Evolutionary conservation across 1,284 basidiomycete species (phyloP).

Genomic region (Malassezia brasiliensis): DNA sequence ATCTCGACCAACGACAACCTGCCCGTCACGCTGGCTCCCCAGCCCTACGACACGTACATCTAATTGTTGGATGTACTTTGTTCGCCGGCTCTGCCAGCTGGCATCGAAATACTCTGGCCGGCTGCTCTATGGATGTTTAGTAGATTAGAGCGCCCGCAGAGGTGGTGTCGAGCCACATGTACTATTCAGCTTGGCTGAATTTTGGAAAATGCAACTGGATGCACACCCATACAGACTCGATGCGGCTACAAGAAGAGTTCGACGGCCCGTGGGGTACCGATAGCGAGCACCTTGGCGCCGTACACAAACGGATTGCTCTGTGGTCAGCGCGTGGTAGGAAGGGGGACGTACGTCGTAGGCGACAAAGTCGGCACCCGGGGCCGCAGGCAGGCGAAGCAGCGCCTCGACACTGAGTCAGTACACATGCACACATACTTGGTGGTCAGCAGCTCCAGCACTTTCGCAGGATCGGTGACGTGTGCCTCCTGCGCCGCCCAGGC

Average conservation of each 20-base stretch:
- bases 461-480: conserved; percentile 9
- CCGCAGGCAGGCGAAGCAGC: conserved; percentile 54
- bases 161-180: conserved; percentile 6
- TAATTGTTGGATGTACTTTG: conserved; percentile 22
- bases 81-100: neutral
- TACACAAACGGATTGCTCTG: conserved; percentile 53
- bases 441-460: conserved; percentile 43
- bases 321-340: conserved; percentile 1
- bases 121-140: neutral
- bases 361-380: conserved; percentile 56
- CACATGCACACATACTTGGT: conserved; percentile 53
- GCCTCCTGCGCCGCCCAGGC: conserved; percentile 29
- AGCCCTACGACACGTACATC: conserved; percentile 57
- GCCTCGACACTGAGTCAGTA: conserved; percentile 56
- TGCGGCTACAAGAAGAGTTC: conserved; percentile 20
- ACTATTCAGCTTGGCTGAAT: conserved; percentile 9
- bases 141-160: neutral
- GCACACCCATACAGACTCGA: neutral
- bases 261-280: conserved; percentile 36
- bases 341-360: conserved; percentile 51
- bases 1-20: conserved; percentile 67
- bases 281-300: conserved; percentile 57
- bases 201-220: conserved; percentile 3
- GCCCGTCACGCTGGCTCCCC: conserved; percentile 84
- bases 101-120: neutral